Evolutionary conservation across 2,329 filamentous ascomycete genomes (phyloP), one percentile per base, ranked within the genome.

Genomic region (Pseudomassariella vexata): DNA sequence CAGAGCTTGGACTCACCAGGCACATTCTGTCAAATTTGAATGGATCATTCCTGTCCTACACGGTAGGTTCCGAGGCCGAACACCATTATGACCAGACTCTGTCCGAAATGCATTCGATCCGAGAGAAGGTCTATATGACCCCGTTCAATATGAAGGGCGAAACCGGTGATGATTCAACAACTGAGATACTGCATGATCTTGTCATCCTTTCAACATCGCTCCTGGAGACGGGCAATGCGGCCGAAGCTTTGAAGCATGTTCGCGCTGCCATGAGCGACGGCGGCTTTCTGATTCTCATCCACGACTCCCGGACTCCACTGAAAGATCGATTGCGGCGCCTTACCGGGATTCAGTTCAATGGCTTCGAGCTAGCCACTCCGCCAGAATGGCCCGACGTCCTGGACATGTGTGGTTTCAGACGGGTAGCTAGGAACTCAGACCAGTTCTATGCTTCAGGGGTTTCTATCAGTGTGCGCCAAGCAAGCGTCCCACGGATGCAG

Each of bases 391-490:
- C 50, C 0, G 52, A 56, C 9, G 18, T 53, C 2, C 48, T 65
- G 1, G 49, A 59, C 2, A 29, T 36, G 5, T 52, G 42, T 16
- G 59, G 56, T 1, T 66, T 66, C 19, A 32, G 39, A 4, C 36
- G 40, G n/a, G 34, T 50, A 0, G 49, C 51, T 1, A 46, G 42
- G 11, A 51, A 58, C 24, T 50, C 56, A 0, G 45, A 57, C 22
- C 59, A 64, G 28, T 46, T 40, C 10, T 52, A 47, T 19, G 37
- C 46, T 3, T 40, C 48, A 0, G 60, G 60, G 1, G 59, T 53
- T 25, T 51, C 53, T 2, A 34, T 66, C n/a, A 53, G 50, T 14
- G 47, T 66, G 6, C 54, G 62, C 8, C 62, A 65, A 30, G 44
- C 56, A 11, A 42, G 40, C 2, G 29, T 30, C 10, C 33, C 47